phyloP scores from a whole-genome alignment of 2,329 filamentous ascomycete genomes.

The Aphanoascus verrucosus region DNA sequence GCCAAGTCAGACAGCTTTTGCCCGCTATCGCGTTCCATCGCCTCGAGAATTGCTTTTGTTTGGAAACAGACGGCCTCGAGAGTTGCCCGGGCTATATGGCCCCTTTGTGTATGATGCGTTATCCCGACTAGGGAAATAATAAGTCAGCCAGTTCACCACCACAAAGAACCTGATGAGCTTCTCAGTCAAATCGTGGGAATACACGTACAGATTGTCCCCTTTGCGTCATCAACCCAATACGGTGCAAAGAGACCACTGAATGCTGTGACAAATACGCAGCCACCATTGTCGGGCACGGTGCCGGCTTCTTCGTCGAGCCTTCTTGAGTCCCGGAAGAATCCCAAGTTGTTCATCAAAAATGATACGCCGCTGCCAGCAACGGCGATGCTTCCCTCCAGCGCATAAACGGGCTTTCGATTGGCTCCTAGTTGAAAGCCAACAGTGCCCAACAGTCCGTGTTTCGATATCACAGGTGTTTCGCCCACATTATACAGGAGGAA shows the following conservation, averaged over 20 bases:
- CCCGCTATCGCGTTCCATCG: slow-evolving; percentile 78
- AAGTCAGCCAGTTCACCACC: slow-evolving; percentile 5
- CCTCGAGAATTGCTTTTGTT: slow-evolving; percentile 80
- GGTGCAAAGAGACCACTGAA: slow-evolving; percentile 86
- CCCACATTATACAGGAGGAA: slow-evolving; percentile 87
- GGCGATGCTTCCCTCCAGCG: slow-evolving; percentile 72
- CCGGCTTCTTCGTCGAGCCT: slow-evolving; percentile 56
- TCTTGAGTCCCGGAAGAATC: slow-evolving; percentile 50
- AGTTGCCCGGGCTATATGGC: slow-evolving; percentile 79
- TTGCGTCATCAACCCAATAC: slow-evolving; percentile 90
- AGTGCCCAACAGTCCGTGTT: slow-evolving; percentile 71
- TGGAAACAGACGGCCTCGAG: slow-evolving; percentile 88
- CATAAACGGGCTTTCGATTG: slow-evolving; percentile 59
- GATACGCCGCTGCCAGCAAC: slow-evolving; percentile 73
- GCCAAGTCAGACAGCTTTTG: slow-evolving; percentile 64
- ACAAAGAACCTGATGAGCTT: neutral
- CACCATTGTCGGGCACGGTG: slow-evolving; percentile 63
- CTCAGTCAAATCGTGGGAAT: slow-evolving; percentile 8
- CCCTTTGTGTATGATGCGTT: slow-evolving; percentile 72
- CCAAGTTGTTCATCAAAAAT: slow-evolving; percentile 57
- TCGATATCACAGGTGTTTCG: slow-evolving; percentile 72
- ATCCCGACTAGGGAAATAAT: slow-evolving; percentile 52
- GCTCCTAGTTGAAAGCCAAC: slow-evolving; percentile 76
- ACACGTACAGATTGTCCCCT: slow-evolving; percentile 55
- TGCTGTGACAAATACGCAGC: slow-evolving; percentile 76